Evolutionary conservation across 169 alveolate genomes (phyloP).

Genomic region (Eimeria mitis): DNA sequence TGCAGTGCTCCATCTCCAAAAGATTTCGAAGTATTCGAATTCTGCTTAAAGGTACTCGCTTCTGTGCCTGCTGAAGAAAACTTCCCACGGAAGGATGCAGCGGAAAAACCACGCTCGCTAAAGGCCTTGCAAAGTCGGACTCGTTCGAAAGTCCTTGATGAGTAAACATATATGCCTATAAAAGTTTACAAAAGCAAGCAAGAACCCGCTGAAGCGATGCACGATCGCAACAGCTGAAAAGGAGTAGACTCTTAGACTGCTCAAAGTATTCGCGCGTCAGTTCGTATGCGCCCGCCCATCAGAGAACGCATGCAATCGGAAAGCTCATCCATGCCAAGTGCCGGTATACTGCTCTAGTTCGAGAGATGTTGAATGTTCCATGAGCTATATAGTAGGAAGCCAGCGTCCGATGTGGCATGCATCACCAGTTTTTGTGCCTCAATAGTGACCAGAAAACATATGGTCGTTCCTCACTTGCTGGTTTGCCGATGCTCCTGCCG

Average conservation of each 20-base stretch:
- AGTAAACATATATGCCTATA: conserved; percentile 42
- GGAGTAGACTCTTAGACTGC: too few species aligned
- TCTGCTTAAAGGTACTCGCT: not conserved
- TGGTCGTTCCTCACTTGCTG: conserved; percentile 27
- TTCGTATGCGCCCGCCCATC: not conserved
- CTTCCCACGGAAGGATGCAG: conserved; percentile 71
- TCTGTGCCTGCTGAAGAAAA: conserved; percentile 17
- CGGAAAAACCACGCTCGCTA: conserved; percentile 60
- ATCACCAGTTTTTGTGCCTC: not conserved
- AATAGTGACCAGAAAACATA: not conserved
- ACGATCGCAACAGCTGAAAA: not conserved
- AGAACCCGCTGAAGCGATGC: not conserved
- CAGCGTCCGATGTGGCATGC: not conserved
- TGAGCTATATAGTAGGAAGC: not conserved
- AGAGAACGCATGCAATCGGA: not conserved
- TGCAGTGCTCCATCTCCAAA: not conserved
- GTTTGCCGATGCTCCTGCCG: conserved; percentile 63
- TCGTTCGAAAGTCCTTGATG: conserved; percentile 18
- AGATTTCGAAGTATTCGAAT: not conserved
- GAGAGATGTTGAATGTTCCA: not conserved
- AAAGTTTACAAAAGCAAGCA: not conserved
- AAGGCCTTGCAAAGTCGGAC: conserved; percentile 53
- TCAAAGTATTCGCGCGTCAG: not conserved
- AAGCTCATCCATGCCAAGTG: not conserved
- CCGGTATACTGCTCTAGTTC: not conserved